A percentile compares a stretch with the other conserved stretches of the same genome.
These are phyloP conservation scores for Dactylellina cionopaga DNA, from an alignment of 2,329 filamentous ascomycete species.

Conservation along the genomic window DNA sequence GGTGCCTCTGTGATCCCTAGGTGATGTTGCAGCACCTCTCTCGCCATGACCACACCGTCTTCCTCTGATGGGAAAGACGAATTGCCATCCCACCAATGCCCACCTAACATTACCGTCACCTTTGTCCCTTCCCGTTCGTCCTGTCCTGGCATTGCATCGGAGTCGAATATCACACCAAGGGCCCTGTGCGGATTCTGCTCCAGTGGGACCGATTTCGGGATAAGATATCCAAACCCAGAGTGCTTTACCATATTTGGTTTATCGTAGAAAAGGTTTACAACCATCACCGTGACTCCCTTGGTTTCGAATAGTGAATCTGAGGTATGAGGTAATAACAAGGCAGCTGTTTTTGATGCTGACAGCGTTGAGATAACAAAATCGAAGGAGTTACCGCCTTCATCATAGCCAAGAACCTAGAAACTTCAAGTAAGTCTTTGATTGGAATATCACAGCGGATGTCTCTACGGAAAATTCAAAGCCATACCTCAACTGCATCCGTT, in stretches of 20 bases:
- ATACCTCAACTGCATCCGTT: constrained; percentile 63
- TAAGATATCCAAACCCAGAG: constrained; percentile 87
- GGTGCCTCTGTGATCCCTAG: constrained; percentile 75
- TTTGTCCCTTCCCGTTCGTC: constrained; percentile 72
- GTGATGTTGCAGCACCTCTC: constrained; percentile 75
- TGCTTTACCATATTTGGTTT: constrained; percentile 72
- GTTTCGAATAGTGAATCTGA: constrained; percentile 65
- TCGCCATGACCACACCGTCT: constrained; percentile 76
- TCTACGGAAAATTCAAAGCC: constrained; percentile 42
- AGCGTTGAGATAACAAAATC: constrained; percentile 46
- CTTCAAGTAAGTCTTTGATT: background rate
- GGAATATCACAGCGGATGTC: too few relatives aligned
- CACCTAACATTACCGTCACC: constrained; percentile 92
- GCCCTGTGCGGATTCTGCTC: constrained; percentile 82
- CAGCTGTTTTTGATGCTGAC: constrained; percentile 24
- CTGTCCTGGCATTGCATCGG: constrained; percentile 66
- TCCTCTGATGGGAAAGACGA: constrained; percentile 69
- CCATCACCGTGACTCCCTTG: constrained; percentile 82
- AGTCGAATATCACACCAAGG: constrained; percentile 93
- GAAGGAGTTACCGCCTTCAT: constrained; percentile 34
- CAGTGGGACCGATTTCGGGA: constrained; percentile 76
- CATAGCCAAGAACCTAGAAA: constrained; percentile 38
- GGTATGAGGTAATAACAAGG: constrained; percentile 9
- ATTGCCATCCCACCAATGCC: constrained; percentile 85
- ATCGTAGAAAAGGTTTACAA: constrained; percentile 87